A percentile compares a stretch with the other conserved stretches of the same genome.
phyloP scores from a whole-genome alignment of 805 yeast species.

The Ogataea pilisensis region DNA sequence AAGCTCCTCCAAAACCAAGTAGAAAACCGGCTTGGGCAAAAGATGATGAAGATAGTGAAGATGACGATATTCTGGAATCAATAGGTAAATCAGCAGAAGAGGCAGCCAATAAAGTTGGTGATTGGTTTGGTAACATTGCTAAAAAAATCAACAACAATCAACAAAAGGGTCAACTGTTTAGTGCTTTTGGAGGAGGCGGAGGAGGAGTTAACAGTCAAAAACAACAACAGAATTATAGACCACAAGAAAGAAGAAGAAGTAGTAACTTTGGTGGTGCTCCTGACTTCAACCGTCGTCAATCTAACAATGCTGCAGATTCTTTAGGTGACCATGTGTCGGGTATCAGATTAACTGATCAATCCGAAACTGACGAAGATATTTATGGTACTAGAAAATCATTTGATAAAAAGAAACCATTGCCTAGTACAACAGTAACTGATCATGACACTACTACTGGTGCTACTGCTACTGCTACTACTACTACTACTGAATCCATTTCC shows the following conservation, averaged over 20 bases:
- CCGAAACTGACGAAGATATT: slow-evolving; percentile 15
- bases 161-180: slow-evolving; percentile 26
- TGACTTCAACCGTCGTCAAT: slow-evolving; percentile 7
- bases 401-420: slow-evolving; percentile 2
- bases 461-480: neutral
- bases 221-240: neutral
- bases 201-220: slow-evolving; percentile 2
- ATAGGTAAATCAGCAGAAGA: slow-evolving; percentile 76
- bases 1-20: slow-evolving; percentile 19
- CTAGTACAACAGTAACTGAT: slow-evolving; percentile 2
- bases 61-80: slow-evolving; percentile 50
- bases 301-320: slow-evolving; percentile 27
- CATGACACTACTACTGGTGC: neutral
- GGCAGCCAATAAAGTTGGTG: slow-evolving; percentile 67
- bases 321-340: slow-evolving; percentile 23
- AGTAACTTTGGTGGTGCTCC: neutral
- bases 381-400: slow-evolving; percentile 19
- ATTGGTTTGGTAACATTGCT: slow-evolving; percentile 71
- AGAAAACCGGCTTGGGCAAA: slow-evolving; percentile 27
- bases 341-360: slow-evolving; percentile 22
- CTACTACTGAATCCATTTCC: neutral
- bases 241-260: neutral
- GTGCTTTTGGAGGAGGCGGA: slow-evolving; percentile 26
- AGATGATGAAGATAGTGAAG: slow-evolving; percentile 35
- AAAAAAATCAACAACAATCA: slow-evolving; percentile 36